Base-by-base conservation (phyloP, 2,329 filamentous ascomycete species). In the Diplodia sapinea region DNA sequence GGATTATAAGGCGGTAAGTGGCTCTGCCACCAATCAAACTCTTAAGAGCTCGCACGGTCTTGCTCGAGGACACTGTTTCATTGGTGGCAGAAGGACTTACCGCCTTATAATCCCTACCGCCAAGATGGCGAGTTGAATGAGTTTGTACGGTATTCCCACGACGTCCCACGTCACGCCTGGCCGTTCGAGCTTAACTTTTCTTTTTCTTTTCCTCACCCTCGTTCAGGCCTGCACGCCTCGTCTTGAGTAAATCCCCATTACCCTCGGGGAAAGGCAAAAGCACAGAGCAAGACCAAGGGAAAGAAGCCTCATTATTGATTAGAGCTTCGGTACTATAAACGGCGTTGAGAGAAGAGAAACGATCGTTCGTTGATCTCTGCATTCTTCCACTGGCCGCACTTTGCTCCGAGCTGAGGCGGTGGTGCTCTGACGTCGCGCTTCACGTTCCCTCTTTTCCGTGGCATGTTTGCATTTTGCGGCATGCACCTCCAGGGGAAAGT, bases 271-370 rank as follows among this genome's bases (percentile, higher is more conserved):
- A 17, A 20, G 9, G 43, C 43, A 20, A 20, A 47, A 62, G 57
- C 57, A 49, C 40, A 33, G 43, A 17, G 29, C 57, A 36, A 29
- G 38, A 17, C n/a, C 8, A 50, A 49, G 57, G 57, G 38, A 61
- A 62, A 38, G 17, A 31, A 62, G 40, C 15, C 47, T 40, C 29
- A 50, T 62, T 62, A 23, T 49, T 17, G 26, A 43, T 62, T 62
- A 62, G 57, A 62, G 29, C 33, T n/a, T 38, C 11, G 33, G 31
- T 20, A 5, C 33, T 31, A 47, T 20, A n/a, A n/a, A n/a, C 40
- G 3, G 40, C n/a, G 43, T 20, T 47, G 43, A 47, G 43, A 38
- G 20, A 23, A 36, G 20, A 4, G 55, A 29, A 56, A 12, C 5
- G 55, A 59, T 26, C 55, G 23, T n/a, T n/a, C 20, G 17, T 43